Percentiles rank a stretch among this genome's conserved stretches.
Conservation (phyloP, 345 rosid species). For the Euphorbia peplus region DNA sequence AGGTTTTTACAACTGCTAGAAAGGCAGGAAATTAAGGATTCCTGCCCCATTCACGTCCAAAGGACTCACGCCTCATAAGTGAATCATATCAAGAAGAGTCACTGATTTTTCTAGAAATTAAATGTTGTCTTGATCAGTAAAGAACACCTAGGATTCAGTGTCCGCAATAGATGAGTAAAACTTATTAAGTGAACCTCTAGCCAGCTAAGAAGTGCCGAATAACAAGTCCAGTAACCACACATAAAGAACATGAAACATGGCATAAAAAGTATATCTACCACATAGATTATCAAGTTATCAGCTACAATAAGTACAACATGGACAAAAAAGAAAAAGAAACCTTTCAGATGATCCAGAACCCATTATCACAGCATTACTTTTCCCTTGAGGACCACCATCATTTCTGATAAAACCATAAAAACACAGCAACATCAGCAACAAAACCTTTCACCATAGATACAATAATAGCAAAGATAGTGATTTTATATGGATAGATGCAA, state of each 20-base stretch:
- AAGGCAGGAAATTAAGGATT: background rate
- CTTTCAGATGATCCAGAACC: conserved; percentile 71
- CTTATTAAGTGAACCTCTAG: background rate
- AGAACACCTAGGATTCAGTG: background rate
- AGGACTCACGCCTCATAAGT: background rate
- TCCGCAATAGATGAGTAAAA: background rate
- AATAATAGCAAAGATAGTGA: background rate
- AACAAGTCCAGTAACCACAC: background rate
- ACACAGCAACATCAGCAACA: conserved; percentile 12
- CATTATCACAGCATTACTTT: conserved; percentile 60
- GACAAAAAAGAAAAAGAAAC: conserved; percentile 28
- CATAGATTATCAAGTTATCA: background rate
- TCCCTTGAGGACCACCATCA: conserved; percentile 51
- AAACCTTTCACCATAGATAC: background rate
- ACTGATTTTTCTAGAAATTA: background rate
- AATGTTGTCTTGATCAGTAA: background rate
- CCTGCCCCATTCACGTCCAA: background rate
- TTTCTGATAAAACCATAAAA: conserved; percentile 38
- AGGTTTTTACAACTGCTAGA: background rate
- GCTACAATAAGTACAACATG: conserved; percentile 5
- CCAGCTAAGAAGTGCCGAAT: background rate
- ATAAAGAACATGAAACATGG: background rate
- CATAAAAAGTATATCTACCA: background rate
- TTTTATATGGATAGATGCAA: background rate
- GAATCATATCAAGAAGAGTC: background rate